Evolutionary conservation across 2,329 filamentous ascomycete genomes (phyloP), one percentile per base, ranked within the genome.

Genomic region (Aspergillus piperis): DNA sequence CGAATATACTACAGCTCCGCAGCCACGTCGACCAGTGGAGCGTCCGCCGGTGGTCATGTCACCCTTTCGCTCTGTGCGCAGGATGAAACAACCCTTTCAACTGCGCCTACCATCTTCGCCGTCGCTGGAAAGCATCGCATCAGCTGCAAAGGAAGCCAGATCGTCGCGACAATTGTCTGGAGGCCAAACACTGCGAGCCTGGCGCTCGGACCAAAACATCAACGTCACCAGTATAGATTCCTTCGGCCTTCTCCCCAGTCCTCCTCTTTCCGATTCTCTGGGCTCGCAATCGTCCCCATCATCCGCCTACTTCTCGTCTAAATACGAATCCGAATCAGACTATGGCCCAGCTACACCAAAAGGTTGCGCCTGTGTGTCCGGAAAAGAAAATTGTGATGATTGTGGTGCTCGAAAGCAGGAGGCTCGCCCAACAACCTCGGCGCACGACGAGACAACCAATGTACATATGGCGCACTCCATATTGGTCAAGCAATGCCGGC

Each of bases 71-170:
- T 77, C 75, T 1, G 75, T 77, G 8, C 71, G 73, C 17, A 72
- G 64, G 59, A 77, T 77, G 75, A 77, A 76, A 49, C 70, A 76
- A 53, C 75, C 75, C 13, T 77, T 77, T 38, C 74, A 74, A 41
- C 61, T 77, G 15, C 72, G 70, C 57, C 65, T 77, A 11, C 74
- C 75, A 8, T 57, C 65, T 6, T 77, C 75, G 2, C 75, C 75
- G 8, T 73, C 73, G 0, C 60, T 66, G 30, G 75, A 77, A 44
- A 68, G 63, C 15, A 63, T 59, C 2, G 36, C 65, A 54, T 64
- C 68, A 5, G 59, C 65, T 25, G 60, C 66, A 5, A 67, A 62
- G 21, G 67, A 69, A 15, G 61, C 57, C n/a, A 49, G n/a, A 60
- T 32, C 62, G 30, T 64, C 65, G 8, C 64, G 59, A 48, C 63